A percentile compares a stretch with the other conserved stretches of the same genome.
These are phyloP conservation scores for Calcarisporium arbuscula DNA, from an alignment of 2,329 filamentous ascomycete genomes.

Conservation along the genomic window DNA sequence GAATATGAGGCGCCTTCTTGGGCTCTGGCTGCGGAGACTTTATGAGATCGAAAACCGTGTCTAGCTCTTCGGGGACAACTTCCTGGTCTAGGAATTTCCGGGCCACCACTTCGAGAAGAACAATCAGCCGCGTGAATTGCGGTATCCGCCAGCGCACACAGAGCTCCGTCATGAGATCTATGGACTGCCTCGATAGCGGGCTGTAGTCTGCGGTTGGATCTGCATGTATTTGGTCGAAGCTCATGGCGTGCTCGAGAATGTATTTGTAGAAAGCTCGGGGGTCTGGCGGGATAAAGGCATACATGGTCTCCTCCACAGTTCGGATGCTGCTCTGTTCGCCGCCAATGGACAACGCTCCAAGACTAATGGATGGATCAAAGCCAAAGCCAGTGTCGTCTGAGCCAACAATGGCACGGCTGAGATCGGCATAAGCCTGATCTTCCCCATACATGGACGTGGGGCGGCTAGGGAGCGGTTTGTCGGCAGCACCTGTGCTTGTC, in stretches of 20 bases:
- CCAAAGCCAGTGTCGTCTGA: constrained; percentile 34
- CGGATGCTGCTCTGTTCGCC: constrained; percentile 45
- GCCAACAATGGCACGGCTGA: constrained; percentile 45
- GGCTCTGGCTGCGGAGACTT: constrained; percentile 65
- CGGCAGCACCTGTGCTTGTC: constrained; percentile 54
- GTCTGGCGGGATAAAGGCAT: constrained; percentile 85
- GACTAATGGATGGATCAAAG: constrained; percentile 62
- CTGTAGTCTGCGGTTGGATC: constrained; percentile 42
- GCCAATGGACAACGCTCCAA: constrained; percentile 59
- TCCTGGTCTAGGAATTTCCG: constrained; percentile 83
- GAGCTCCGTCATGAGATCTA: constrained; percentile 78
- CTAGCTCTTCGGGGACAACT: constrained; percentile 72
- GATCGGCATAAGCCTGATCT: constrained; percentile 46
- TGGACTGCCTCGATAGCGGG: constrained; percentile 68
- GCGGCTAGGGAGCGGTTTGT: constrained; percentile 50
- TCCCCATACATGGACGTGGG: constrained; percentile 39
- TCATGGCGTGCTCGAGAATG: constrained; percentile 71
- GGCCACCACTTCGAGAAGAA: constrained; percentile 77
- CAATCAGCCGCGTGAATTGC: constrained; percentile 68
- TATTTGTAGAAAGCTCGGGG: constrained; percentile 77
- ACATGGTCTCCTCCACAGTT: constrained; percentile 58
- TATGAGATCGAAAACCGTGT: constrained; percentile 73
- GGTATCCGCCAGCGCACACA: constrained; percentile 86
- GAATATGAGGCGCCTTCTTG: constrained; percentile 55
- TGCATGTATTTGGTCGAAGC: constrained; percentile 54